These are phyloP conservation scores for Xylaria bambusicola DNA, from an alignment of 495 filamentous ascomycete genomes.

Conservation along the genomic window DNA sequence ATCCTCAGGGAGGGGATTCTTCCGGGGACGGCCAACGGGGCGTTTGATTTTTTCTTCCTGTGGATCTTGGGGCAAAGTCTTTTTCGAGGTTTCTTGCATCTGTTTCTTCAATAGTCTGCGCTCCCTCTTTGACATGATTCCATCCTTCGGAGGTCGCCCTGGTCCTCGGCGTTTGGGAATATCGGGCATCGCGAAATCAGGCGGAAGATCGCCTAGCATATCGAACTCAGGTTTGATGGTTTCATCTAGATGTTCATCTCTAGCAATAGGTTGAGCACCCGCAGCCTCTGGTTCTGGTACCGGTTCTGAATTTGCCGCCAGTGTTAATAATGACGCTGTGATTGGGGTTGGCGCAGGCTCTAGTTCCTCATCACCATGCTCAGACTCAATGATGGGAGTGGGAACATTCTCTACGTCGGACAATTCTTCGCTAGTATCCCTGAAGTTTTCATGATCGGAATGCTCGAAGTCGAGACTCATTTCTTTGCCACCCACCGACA, in stretches of 20 bases:
- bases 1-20: constrained; percentile 57
- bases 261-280: constrained; percentile 38
- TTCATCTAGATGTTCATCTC: constrained; percentile 41
- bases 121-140: constrained; percentile 88
- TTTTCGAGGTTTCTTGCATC: constrained; percentile 50
- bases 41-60: constrained; percentile 59
- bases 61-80: constrained; percentile 45
- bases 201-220: constrained; percentile 24
- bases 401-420: constrained; percentile 35
- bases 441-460: constrained; percentile 50
- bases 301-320: background rate
- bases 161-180: constrained; percentile 76
- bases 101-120: constrained; percentile 66
- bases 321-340: background rate
- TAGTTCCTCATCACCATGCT: constrained; percentile 27
- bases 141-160: constrained; percentile 87
- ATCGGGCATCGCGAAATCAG: constrained; percentile 34
- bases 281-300: constrained; percentile 26
- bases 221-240: constrained; percentile 28
- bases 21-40: constrained; percentile 57
- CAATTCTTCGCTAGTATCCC: constrained; percentile 54
- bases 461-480: constrained; percentile 71
- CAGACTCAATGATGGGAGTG: constrained; percentile 22
- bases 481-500: constrained; percentile 56
- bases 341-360: background rate